Evolutionary conservation across 2,329 filamentous ascomycete genomes (phyloP).

Genomic region (Talaromyces sp.): DNA sequence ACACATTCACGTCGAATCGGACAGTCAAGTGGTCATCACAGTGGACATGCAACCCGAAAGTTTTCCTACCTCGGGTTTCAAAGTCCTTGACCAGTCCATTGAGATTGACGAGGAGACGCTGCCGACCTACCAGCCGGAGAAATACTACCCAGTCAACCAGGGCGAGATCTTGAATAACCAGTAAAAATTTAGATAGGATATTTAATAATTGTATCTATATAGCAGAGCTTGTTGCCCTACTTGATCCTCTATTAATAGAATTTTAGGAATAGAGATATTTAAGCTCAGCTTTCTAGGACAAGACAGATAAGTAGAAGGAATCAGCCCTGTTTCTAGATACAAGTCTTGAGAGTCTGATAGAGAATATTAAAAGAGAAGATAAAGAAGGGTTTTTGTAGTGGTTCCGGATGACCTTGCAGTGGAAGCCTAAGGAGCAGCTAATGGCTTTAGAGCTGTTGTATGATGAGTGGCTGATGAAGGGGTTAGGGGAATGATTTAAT

Average conservation of each 20-base stretch:
- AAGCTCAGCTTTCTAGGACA: background rate
- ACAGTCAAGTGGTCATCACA: background rate
- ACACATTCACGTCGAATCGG: background rate
- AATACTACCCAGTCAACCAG: slow-evolving; percentile 24
- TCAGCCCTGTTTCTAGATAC: background rate
- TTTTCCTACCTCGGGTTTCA: background rate
- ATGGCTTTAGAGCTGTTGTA: background rate
- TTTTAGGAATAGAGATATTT: background rate
- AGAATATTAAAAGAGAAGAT: slow-evolving; percentile 8
- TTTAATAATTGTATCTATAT: slow-evolving; percentile 1
- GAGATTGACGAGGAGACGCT: slow-evolving; percentile 2
- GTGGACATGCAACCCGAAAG: background rate
- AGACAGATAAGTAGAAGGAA: background rate
- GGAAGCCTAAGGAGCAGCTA: background rate
- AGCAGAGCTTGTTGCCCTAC: background rate
- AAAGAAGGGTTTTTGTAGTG: background rate
- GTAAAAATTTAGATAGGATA: background rate
- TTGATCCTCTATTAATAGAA: background rate
- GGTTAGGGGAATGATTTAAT: background rate
- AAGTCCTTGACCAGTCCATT: background rate
- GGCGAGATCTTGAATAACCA: slow-evolving; percentile 26
- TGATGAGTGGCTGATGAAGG: slow-evolving; percentile 1
- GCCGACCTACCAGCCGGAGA: background rate
- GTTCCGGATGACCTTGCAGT: background rate
- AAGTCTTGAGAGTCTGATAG: background rate